Base-by-base conservation (phyloP, 225 moss, liverwort and hornwort species). In the Sphagnum contortum region DNA sequence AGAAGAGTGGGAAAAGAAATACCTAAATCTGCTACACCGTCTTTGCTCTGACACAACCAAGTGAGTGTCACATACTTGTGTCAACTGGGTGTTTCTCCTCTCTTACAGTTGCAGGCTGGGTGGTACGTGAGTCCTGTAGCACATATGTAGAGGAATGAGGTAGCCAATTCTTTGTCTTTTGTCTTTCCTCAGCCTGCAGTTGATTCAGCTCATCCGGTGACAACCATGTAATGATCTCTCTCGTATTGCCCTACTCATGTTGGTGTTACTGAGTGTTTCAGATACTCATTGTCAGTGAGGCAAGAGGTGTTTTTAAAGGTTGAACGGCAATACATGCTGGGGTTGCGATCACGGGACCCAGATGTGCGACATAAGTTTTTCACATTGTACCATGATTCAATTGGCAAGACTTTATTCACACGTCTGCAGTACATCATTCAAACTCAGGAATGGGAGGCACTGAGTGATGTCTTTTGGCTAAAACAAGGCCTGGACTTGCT, bases 391-490 rank as follows among this genome's bases (percentile, higher is more conserved):
- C 98, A 98, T 75, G 98, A 98, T 63, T 86, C 89, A 64, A 93
- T 98, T 57, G 85, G 88, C 59, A 98, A 98, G 71, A 93, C 93
- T 6, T 70, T 98, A 64, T 98, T 98, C 64, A 98, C 90, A 54
- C 86, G 98, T 62, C 77, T 98, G 86, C 98, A 98, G 50, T 98
- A 93, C 65, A 91, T 98, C 49, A 93, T 98, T 67, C 92, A 98
- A 72, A 85, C 87, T 13, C 98, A 98, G 77, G 98, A 98, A 57
- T 98, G 98, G 98, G 98, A 98, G 72, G 93, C 90, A 12, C 69
- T 98, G 50, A 98, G 98, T 72, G 98, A 98, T 75, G 93, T 98
- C 44, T 98, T 98, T 65, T 99, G 98, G 98, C 75, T 99, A 47
- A 99, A 99, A 70, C 98, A 99, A 81, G 91, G 98, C 60, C 82